phyloP scores from a whole-genome alignment of 768 basidiomycete genomes.

The Suillus subalutaceus region DNA sequence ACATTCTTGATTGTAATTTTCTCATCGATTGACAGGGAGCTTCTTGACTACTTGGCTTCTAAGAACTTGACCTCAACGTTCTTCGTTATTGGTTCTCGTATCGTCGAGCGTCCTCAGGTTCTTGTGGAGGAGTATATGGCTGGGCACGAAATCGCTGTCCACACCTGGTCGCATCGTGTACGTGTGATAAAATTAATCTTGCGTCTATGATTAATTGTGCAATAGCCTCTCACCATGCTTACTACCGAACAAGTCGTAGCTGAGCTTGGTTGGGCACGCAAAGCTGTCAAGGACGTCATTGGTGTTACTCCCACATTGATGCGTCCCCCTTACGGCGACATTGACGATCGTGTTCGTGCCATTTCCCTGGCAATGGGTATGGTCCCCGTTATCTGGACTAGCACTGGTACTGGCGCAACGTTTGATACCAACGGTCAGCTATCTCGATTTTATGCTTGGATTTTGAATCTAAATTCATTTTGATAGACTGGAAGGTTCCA shows the following conservation, averaged over 20 bases:
- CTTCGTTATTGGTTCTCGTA: conserved; percentile 88
- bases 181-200: conserved; percentile 15
- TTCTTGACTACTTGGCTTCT: conserved; percentile 71
- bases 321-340: conserved; percentile 85
- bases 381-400: conserved; percentile 89
- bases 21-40: conserved; percentile 41
- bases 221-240: conserved; percentile 63
- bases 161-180: conserved; percentile 89
- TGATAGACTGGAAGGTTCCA: conserved; percentile 83
- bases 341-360: conserved; percentile 92
- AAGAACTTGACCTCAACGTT: conserved; percentile 80
- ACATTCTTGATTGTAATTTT: background rate
- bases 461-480: background rate
- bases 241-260: conserved; percentile 88
- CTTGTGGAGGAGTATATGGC: conserved; percentile 80
- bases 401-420: conserved; percentile 49
- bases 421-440: conserved; percentile 75
- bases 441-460: background rate
- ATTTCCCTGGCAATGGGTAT: conserved; percentile 92
- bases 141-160: conserved; percentile 81
- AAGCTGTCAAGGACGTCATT: conserved; percentile 75
- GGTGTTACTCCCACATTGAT: conserved; percentile 79
- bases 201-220: conserved; percentile 26
- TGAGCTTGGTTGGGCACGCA: conserved; percentile 90
- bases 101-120: conserved; percentile 74